Conservation (phyloP, 441 rosid genomes). For the Biscutella laevigata region DNA sequence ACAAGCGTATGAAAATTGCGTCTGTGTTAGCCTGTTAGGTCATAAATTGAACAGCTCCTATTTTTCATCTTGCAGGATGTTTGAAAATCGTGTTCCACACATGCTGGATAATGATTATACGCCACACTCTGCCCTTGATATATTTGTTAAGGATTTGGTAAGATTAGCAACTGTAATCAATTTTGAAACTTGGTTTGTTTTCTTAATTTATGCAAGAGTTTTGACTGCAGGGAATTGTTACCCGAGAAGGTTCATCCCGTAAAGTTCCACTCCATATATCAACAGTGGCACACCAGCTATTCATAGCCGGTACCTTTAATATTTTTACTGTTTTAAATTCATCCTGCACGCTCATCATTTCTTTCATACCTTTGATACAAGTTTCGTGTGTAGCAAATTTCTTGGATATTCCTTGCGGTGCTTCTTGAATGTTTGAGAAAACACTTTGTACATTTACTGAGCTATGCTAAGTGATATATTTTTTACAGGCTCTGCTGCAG, state of each 20-base stretch:
- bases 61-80: constrained; percentile 66
- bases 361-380: not conserved
- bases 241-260: constrained; percentile 61
- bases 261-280: constrained; percentile 85
- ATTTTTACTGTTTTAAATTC: constrained; percentile 5
- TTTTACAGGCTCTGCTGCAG: constrained; percentile 81
- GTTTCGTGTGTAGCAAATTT: constrained; percentile 1
- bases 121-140: constrained; percentile 92
- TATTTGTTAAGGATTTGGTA: constrained; percentile 97
- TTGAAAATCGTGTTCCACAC: constrained; percentile 97
- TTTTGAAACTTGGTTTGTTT: constrained; percentile 1
- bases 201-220: not conserved
- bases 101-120: constrained; percentile 92
- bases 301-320: constrained; percentile 57
- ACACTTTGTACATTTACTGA: not conserved
- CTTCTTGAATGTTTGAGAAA: constrained; percentile 1
- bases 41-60: constrained; percentile 15
- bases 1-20: not conserved
- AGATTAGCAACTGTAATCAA: constrained; percentile 22
- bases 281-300: constrained; percentile 73
- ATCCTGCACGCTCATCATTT: constrained; percentile 6
- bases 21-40: constrained; percentile 2
- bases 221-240: constrained; percentile 71
- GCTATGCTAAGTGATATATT: not conserved
- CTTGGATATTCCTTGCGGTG: not conserved